Base-by-base conservation (phyloP, 176 grass and related monocot genomes). In the Oryza rufipogon region DNA sequence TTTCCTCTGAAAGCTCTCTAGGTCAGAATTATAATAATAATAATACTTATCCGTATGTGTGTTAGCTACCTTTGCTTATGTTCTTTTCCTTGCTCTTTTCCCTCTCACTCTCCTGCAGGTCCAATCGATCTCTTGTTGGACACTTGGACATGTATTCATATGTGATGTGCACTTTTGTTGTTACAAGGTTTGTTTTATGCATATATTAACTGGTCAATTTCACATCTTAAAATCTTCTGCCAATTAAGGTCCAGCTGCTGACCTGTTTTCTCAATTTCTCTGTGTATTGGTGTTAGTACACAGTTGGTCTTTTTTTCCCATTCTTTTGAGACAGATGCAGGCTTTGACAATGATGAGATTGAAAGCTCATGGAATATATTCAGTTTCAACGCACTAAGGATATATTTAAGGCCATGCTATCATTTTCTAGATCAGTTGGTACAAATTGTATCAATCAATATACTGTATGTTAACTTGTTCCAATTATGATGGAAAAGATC, bases 331-430 rank as follows among this genome's bases (percentile, higher is more conserved):
- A 80, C 81, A 77, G 80, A 71, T 90, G 74, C 79, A 70, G 78
- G 65, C 49, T 72, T 81, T 71, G 70, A 73, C 74, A 80, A 86
- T 89, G 93, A 93, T 90, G 91, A 75, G 87, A 98, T 79, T 85
- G 81, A 86, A 93, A 95, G 86, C 78, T 85, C 78, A 94, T 41
- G 74, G 86, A 73, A 92, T 52, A 86, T 72, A 41, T 87, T 74
- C 79, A 79, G 68, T 83, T n/a, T 70, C 63, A 87, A 32, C 64
- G 51, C 45, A 66, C 81, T 36, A 82, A 74, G 9, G n/a, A n/a
- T 30, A 20, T 25, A 51, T 79, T 61, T 22, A 60, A 15, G 15
- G 74, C 6, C 38, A 67, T 2, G 51, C 23, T 77, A 67, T 44
- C 74, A 58, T 75, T 45, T 75, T 5, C 32, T 9, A 45, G 1